These are phyloP conservation scores for Malus sieversii DNA, from an alignment of 306 rosid genomes.

Conservation along the genomic window DNA sequence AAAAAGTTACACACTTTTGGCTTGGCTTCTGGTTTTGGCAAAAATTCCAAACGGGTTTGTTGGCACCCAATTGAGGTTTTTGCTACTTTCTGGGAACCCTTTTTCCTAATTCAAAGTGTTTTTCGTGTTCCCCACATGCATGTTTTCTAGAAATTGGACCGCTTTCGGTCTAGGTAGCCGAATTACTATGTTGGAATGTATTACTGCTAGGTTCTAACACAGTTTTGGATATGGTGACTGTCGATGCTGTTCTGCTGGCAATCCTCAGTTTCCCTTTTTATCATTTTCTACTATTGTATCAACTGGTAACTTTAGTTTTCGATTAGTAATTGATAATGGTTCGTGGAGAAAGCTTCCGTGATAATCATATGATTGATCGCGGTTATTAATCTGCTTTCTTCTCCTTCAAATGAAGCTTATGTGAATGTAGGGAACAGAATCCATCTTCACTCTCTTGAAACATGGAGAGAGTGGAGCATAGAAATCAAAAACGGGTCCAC, in stretches of 20 bases:
- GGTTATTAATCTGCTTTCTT: background rate
- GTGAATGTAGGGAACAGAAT: background rate
- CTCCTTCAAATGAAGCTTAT: background rate
- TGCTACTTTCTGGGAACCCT: background rate
- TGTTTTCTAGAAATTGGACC: background rate
- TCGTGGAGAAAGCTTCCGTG: background rate
- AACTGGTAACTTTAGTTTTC: background rate
- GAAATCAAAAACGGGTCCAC: background rate
- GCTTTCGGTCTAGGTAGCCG: background rate
- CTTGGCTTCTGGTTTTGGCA: background rate
- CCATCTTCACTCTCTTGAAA: background rate
- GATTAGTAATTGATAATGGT: background rate
- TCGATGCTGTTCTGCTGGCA: background rate
- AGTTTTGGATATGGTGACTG: background rate
- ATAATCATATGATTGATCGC: background rate
- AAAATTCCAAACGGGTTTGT: background rate
- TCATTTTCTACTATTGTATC: background rate
- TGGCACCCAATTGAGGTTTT: background rate
- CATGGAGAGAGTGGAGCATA: background rate
- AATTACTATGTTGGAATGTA: background rate
- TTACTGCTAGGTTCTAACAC: background rate
- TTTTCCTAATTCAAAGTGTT: background rate
- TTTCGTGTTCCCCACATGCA: background rate
- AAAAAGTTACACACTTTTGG: background rate
- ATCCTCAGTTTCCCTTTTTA: background rate